These are phyloP conservation scores for Puccinia novopanici DNA, from an alignment of 1,284 basidiomycete genomes.

Conservation along the genomic window DNA sequence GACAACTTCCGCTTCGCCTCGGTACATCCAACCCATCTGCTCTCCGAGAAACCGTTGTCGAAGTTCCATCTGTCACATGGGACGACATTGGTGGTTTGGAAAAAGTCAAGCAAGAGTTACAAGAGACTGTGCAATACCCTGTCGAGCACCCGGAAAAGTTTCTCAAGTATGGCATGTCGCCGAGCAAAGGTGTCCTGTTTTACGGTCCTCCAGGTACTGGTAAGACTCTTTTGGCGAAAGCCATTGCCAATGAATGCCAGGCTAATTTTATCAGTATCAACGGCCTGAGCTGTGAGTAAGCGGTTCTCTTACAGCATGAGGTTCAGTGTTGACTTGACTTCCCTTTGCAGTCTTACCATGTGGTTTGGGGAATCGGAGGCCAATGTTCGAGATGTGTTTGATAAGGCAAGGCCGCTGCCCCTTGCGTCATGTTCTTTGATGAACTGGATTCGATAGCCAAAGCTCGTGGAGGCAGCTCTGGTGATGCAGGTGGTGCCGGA, in stretches of 20 bases:
- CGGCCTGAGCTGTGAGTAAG: conserved; percentile 88
- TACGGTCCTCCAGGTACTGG: conserved; percentile 98
- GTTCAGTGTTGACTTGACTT: not conserved
- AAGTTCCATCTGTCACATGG: conserved; percentile 80
- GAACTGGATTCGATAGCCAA: conserved; percentile 93
- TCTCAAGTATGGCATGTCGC: conserved; percentile 77
- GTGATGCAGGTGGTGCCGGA: conserved; percentile 75
- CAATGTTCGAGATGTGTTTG: conserved; percentile 89
- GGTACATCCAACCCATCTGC: conserved; percentile 90
- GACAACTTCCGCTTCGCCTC: conserved; percentile 97
- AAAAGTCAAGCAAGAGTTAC: conserved; percentile 75
- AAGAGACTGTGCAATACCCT: conserved; percentile 93
- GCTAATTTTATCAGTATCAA: conserved; percentile 97
- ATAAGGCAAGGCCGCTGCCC: conserved; percentile 91
- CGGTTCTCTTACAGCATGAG: conserved; percentile 72
- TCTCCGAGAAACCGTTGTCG: conserved; percentile 88
- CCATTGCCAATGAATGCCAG: conserved; percentile 90
- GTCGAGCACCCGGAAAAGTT: conserved; percentile 82
- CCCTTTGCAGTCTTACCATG: conserved; percentile 70
- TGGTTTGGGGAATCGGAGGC: conserved; percentile 99
- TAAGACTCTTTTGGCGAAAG: conserved; percentile 91
- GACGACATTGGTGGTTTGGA: conserved; percentile 86
- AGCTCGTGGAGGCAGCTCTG: conserved; percentile 65
- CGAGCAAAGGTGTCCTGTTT: conserved; percentile 85
- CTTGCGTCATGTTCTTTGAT: conserved; percentile 98